phyloP scores from a whole-genome alignment of 192 early-diverging fungal species.

The Coemansia sp. region DNA sequence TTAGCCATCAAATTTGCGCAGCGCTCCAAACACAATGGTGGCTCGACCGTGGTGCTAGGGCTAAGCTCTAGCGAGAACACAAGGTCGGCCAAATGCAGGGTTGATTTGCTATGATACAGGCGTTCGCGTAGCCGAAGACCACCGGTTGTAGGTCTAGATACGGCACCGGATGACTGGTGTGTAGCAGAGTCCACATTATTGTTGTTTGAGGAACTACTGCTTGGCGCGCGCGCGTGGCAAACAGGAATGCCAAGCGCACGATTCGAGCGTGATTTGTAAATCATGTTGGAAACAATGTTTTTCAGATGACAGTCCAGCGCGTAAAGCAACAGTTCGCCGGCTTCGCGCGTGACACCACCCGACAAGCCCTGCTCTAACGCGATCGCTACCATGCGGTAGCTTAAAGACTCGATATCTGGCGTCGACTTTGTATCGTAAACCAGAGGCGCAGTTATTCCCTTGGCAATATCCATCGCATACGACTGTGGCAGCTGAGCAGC shows the following conservation, averaged over 20 bases:
- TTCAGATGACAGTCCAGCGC: slow-evolving; percentile 72
- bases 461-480: slow-evolving; percentile 61
- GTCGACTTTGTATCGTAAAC: slow-evolving; percentile 67
- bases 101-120: slow-evolving; percentile 46
- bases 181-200: neutral
- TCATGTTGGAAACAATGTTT: slow-evolving; percentile 65
- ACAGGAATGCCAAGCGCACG: slow-evolving; percentile 60
- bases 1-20: slow-evolving; percentile 59
- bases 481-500: slow-evolving; percentile 56
- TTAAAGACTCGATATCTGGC: slow-evolving; percentile 63
- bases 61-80: slow-evolving; percentile 64
- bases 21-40: slow-evolving; percentile 61
- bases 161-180: neutral
- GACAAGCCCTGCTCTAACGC: slow-evolving; percentile 67
- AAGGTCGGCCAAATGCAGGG: slow-evolving; percentile 59
- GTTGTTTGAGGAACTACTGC: neutral
- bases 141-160: slow-evolving; percentile 27
- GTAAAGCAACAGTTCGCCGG: slow-evolving; percentile 64
- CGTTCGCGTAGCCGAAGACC: slow-evolving; percentile 50
- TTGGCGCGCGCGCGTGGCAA: neutral
- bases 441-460: slow-evolving; percentile 66
- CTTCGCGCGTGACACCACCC: slow-evolving; percentile 62
- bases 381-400: slow-evolving; percentile 66
- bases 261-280: slow-evolving; percentile 66
- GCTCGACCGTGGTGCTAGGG: slow-evolving; percentile 67